A percentile compares a stretch with the other conserved stretches of the same genome.
These are phyloP conservation scores for Ceratonia siliqua DNA, from an alignment of 306 rosid species.

Conservation along the genomic window DNA sequence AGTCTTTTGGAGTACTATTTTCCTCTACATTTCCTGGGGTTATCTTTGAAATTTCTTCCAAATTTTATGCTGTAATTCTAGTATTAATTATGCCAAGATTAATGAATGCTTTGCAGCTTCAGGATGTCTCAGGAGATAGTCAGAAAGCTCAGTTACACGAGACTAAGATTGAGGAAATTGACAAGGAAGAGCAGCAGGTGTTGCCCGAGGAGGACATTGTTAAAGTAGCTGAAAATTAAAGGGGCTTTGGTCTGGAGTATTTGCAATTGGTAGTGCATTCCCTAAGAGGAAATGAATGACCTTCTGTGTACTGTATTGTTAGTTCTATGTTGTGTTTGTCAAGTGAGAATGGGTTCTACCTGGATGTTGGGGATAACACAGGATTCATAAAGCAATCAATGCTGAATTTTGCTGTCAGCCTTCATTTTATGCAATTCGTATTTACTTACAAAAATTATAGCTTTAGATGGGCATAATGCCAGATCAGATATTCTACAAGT, in stretches of 20 bases:
- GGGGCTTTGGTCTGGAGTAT: conserved; percentile 4
- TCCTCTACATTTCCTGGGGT: neutral
- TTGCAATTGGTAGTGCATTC: conserved; percentile 31
- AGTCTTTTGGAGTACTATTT: conserved; percentile 33
- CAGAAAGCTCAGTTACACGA: conserved; percentile 43
- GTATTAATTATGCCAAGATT: neutral
- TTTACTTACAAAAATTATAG: neutral
- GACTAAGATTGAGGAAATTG: conserved; percentile 41
- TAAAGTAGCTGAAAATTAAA: conserved; percentile 48
- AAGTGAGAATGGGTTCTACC: conserved; percentile 27
- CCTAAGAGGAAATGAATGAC: conserved; percentile 15
- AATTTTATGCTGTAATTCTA: neutral
- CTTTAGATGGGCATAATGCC: neutral
- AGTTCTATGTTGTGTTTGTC: conserved; percentile 34
- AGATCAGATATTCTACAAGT: too few species aligned
- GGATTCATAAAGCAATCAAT: conserved; percentile 32
- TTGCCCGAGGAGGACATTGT: conserved; percentile 46
- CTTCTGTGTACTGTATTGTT: conserved; percentile 32
- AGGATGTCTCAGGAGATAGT: conserved; percentile 54
- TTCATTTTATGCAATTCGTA: neutral
- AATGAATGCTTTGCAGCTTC: conserved; percentile 56
- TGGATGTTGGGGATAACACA: conserved; percentile 24
- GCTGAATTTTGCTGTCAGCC: conserved; percentile 27
- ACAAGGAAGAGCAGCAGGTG: conserved; percentile 40
- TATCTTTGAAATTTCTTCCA: neutral